A percentile compares a stretch with the other conserved stretches of the same genome.
phyloP scores from a whole-genome alignment of 2,329 filamentous ascomycete genomes.

The Metarhizium rileyi region DNA sequence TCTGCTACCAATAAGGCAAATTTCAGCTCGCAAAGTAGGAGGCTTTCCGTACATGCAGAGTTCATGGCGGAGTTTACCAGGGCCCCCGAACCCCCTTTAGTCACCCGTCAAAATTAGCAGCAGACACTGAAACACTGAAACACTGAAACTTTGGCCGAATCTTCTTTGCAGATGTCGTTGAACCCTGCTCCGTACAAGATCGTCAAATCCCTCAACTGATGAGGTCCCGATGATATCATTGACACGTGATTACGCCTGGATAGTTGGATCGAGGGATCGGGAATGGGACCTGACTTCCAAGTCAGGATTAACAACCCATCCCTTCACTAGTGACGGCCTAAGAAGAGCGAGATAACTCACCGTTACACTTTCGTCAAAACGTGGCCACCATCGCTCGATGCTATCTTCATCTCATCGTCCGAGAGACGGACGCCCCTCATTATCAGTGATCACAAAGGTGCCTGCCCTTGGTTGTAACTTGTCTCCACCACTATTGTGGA shows the following conservation, averaged over 20 bases:
- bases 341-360: background rate
- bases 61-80: too few relatives aligned
- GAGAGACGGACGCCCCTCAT: background rate
- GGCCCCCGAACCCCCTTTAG: too few relatives aligned
- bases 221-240: background rate
- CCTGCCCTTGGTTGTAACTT: too few relatives aligned
- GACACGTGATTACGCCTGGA: background rate
- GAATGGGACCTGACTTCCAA: background rate
- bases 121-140: too few relatives aligned
- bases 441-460: too few relatives aligned
- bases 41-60: too few relatives aligned
- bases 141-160: background rate
- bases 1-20: too few relatives aligned
- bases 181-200: background rate
- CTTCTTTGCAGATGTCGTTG: background rate
- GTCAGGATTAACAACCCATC: background rate
- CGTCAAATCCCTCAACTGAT: background rate
- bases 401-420: background rate
- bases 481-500: too few relatives aligned
- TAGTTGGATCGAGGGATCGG: background rate
- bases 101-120: too few relatives aligned
- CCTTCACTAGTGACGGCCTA: background rate
- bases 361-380: background rate
- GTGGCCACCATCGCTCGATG: background rate
- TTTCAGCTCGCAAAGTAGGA: too few relatives aligned